Percentiles rank a stretch among this genome's conserved stretches.
Conservation (phyloP, 179 eudicot genomes). For the Beta lomatogona region DNA sequence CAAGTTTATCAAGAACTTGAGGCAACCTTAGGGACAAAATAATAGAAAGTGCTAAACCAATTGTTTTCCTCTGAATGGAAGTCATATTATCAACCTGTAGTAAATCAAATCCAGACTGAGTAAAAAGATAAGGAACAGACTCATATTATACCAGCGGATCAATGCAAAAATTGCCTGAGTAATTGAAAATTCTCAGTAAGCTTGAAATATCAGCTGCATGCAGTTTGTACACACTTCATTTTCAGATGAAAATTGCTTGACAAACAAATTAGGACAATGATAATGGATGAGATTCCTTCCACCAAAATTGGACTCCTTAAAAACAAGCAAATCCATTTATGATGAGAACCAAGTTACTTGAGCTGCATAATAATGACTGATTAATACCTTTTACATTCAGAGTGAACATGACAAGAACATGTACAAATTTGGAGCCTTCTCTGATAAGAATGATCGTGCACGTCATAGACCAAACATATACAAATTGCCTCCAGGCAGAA, state of each 20-base stretch:
- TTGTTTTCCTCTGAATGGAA: conserved; percentile 71
- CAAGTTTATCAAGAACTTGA: conserved; percentile 90
- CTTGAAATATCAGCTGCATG: background rate
- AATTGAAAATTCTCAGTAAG: background rate
- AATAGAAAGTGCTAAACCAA: conserved; percentile 87
- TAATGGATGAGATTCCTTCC: background rate
- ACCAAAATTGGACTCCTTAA: background rate
- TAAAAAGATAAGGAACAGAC: conserved; percentile 3
- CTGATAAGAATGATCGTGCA: background rate
- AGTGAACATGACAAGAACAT: background rate
- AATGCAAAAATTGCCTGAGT: background rate
- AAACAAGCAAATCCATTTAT: background rate
- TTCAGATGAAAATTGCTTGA: background rate
- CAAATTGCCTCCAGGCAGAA: background rate
- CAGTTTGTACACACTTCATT: background rate
- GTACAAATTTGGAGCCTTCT: background rate
- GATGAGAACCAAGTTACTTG: background rate
- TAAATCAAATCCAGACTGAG: conserved; percentile 20
- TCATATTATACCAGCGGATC: background rate
- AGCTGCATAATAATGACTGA: background rate
- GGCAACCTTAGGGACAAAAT: conserved; percentile 84
- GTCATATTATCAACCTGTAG: conserved; percentile 80
- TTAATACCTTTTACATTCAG: background rate
- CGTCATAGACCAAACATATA: background rate
- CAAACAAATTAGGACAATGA: background rate